Base-by-base conservation (phyloP, 2,329 filamentous ascomycete genomes). In the Sclerotinia trifoliorum region DNA sequence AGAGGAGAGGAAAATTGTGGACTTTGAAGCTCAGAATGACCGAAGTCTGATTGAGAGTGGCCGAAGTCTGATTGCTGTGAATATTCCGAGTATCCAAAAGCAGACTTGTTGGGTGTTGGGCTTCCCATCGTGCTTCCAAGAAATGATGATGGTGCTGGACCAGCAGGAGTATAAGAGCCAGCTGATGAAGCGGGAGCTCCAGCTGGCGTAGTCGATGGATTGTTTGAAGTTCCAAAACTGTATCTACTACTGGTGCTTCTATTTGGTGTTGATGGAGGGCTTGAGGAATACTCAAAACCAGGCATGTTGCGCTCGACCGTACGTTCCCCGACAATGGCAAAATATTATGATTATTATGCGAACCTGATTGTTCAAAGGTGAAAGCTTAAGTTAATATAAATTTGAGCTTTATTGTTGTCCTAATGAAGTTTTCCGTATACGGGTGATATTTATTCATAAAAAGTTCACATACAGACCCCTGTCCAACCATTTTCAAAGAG, bases 191-290 rank as follows among this genome's bases (percentile, higher is more conserved):
- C 85, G 1, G 85, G 85, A 68, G 80, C 81, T 52, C 84, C 85
- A 58, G 83, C 84, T 65, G 86, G 86, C 21, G 86, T 88, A 26
- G 84, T 86, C 7, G 86, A 87, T 56, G 83, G 80, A 52, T 78
- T 77, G 46, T 78, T 77, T 52, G 74, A 73, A 52, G 69, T 70
- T 42, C 72, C 75, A 68, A 77, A 78, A 52, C 68, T 71, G 68
- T 73, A 74, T 35, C 60, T 60, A 56, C 73, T 72, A 39, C 70
- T 71, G 66, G 71, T 71, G 73, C 69, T 74, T 71, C 73, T 74
- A 55, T 76, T 74, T 69, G 78, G 78, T 65, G 78, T 80, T 61
- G 78, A 78, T 19, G 77, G 77, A 60, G 68, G 76, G 64, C 75
- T 77, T 19, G 74, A 75, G 49, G 77, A 75, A 60, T 73, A 70